Evolutionary conservation across 2,329 filamentous ascomycete species (phyloP), one percentile per base, ranked within the genome.

Genomic region (Sphaerulina musiva): DNA sequence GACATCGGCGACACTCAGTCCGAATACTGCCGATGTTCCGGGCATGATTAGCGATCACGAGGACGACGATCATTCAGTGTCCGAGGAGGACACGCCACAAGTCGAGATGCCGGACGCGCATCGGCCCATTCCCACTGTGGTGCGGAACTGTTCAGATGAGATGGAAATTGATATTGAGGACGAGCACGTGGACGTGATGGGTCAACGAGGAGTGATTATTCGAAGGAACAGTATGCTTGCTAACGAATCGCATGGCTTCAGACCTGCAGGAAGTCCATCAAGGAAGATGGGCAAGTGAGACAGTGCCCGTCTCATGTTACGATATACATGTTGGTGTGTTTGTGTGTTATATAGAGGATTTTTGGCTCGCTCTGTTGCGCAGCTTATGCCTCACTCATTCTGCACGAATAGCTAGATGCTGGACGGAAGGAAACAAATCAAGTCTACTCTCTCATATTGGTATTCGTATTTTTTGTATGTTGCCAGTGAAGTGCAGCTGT

Each of bases 11-110:
- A 71, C 72, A 42, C 69, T 76, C 55, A 75, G 72, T 57, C 76
- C 76, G 32, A 69, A 76, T 54, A 73, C 74, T 2, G 71, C 73
- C 51, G 75, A 77, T 63, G 76, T 75, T 48, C 76, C 76, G 12
- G 76, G 75, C 23, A 65, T 78, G 56, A 73, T 78, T 36, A 76
- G 73, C 59, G 76, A 78, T 57, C 73, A 76, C 62, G 75, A 77
- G 53, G 76, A 78, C 53, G 74, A 76, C 50, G 72, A 75, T 40
- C 72, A 66, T 50, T 66, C 63, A n/a, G 64, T 57, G 32, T 62
- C 60, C 26, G 65, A 68, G 40, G 64, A 69, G 38, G 67, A 70
- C 42, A 61, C 57, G 17, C 62, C 60, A 10, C 57, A 58, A 7
- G 53, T 58, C n/a, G 57, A 57, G 7, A 48, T 59, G 9, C 59